Evolutionary conservation across 2,329 filamentous ascomycete genomes (phyloP).

Genomic region (Colletotrichum scovillei): DNA sequence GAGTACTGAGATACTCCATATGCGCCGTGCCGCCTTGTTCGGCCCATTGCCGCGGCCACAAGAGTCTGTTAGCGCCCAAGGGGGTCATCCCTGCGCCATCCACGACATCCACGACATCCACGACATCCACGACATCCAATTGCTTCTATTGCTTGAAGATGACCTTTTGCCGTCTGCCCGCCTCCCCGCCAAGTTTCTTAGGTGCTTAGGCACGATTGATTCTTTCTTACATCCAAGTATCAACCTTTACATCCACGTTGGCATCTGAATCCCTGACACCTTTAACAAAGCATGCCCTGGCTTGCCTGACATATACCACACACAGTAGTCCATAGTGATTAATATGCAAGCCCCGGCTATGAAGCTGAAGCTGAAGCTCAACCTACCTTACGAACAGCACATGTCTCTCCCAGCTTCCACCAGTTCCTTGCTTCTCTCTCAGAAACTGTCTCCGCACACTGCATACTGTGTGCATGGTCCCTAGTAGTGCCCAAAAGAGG

Average conservation of each 20-base stretch:
- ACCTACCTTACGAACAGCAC: background rate
- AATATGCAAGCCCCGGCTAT: background rate
- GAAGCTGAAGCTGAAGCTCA: conserved; percentile 1
- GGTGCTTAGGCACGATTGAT: background rate
- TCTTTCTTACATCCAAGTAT: background rate
- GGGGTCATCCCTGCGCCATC: conserved; percentile 23
- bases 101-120: background rate
- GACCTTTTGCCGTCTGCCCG: too few species aligned
- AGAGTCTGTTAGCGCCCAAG: conserved; percentile 29
- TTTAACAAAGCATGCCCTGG: background rate
- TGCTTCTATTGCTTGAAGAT: conserved; percentile 18
- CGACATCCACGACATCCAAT: conserved; percentile 15
- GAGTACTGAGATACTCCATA: too few species aligned
- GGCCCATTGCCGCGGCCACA: conserved; percentile 30
- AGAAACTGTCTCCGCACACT: background rate
- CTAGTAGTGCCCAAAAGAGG: background rate
- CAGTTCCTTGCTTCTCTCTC: background rate
- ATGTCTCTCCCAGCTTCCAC: background rate
- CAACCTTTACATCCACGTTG: background rate
- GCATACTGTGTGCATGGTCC: background rate
- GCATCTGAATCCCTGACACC: background rate
- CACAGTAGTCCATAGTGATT: background rate
- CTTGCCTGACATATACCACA: background rate
- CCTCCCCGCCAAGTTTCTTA: background rate
- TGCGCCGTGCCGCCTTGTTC: conserved; percentile 5